phyloP scores from a whole-genome alignment of 73 alveolate genomes.

The Paramecium caudatum region DNA sequence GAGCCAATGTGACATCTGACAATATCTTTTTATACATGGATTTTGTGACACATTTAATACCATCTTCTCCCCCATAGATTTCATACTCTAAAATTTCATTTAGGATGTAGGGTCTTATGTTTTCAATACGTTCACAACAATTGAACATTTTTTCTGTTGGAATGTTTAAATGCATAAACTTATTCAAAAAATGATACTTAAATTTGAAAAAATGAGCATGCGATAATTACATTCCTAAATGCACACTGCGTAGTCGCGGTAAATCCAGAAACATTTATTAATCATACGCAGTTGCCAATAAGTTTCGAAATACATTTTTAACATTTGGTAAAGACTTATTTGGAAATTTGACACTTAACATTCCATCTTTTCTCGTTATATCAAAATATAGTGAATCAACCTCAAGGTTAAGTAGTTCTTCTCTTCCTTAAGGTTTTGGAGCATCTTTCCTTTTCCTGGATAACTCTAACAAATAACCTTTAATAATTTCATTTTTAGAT shows the following conservation, averaged over 20 bases:
- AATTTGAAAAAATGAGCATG: slow-evolving; percentile 32
- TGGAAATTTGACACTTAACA: slow-evolving; percentile 32
- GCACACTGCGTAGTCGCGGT: background rate
- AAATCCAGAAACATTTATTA: slow-evolving; percentile 1
- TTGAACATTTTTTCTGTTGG: slow-evolving; percentile 33
- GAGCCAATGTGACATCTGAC: slow-evolving; percentile 31
- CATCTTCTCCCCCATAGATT: slow-evolving; percentile 36
- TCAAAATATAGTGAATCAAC: slow-evolving; percentile 1
- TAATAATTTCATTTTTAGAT: background rate
- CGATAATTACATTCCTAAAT: slow-evolving; percentile 14
- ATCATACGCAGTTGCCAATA: slow-evolving; percentile 4
- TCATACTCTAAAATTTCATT: slow-evolving; percentile 14
- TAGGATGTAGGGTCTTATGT: slow-evolving; percentile 27
- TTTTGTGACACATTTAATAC: slow-evolving; percentile 25
- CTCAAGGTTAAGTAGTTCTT: slow-evolving; percentile 17
- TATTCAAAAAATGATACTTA: slow-evolving; percentile 5
- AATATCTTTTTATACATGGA: slow-evolving; percentile 28
- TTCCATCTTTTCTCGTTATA: slow-evolving; percentile 18
- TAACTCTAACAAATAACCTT: slow-evolving; percentile 3
- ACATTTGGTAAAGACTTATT: background rate
- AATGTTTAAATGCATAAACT: background rate
- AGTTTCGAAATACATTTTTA: background rate
- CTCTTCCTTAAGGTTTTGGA: slow-evolving; percentile 36
- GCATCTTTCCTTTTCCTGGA: slow-evolving; percentile 28
- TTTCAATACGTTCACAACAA: slow-evolving; percentile 59